phyloP scores from a whole-genome alignment of 208 protist genomes.

The Leishmania guyanensis region DNA sequence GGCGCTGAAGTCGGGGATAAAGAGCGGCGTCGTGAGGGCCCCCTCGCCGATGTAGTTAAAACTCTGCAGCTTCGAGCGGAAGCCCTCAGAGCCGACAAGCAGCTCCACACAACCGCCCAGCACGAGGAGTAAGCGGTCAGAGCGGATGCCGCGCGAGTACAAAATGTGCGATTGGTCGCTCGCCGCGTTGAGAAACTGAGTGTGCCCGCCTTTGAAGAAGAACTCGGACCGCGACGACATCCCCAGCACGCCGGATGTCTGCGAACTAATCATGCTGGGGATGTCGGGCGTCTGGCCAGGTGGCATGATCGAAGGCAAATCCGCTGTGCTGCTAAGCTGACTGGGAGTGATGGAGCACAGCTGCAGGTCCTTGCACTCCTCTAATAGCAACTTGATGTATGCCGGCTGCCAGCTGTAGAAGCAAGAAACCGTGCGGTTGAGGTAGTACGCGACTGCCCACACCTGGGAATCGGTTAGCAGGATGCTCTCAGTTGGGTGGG shows the following conservation, averaged over 20 bases:
- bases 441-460: slow-evolving; percentile 85
- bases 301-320: slow-evolving; percentile 10
- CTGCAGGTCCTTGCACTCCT: slow-evolving; percentile 75
- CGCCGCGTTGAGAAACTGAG: slow-evolving; percentile 42
- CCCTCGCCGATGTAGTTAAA: slow-evolving; percentile 80
- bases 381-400: slow-evolving; percentile 83
- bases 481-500: slow-evolving; percentile 46
- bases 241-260: neutral
- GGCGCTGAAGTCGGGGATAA: slow-evolving; percentile 80
- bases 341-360: slow-evolving; percentile 30
- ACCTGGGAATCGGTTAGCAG: slow-evolving; percentile 81
- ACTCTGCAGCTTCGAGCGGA: slow-evolving; percentile 51
- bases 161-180: slow-evolving; percentile 58
- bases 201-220: slow-evolving; percentile 33
- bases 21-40: slow-evolving; percentile 64
- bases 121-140: slow-evolving; percentile 69
- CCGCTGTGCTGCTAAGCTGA: neutral
- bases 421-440: slow-evolving; percentile 59
- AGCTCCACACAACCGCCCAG: slow-evolving; percentile 76
- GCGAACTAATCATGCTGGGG: slow-evolving; percentile 11
- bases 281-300: slow-evolving; percentile 7
- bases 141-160: slow-evolving; percentile 60
- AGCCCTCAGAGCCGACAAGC: slow-evolving; percentile 59
- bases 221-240: neutral
- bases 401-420: slow-evolving; percentile 73